Conservation (phyloP, 202 grass and related monocot genomes). For the Schoenoplectus tabernaemontani region DNA sequence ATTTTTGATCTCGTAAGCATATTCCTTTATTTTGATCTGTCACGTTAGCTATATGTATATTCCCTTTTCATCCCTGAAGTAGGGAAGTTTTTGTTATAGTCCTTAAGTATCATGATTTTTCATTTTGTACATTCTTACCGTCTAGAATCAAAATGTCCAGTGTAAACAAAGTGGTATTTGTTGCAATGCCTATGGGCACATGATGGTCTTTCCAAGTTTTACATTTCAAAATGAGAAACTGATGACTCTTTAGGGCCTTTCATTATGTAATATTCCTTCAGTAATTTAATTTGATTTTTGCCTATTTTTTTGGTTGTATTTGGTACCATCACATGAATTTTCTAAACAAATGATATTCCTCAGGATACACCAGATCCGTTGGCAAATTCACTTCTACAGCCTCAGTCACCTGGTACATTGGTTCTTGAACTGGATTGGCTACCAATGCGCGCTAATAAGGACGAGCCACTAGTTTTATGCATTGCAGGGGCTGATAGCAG, state of each 20-base stretch:
- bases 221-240: neutral
- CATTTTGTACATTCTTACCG: neutral
- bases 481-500: slow-evolving; percentile 99
- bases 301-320: slow-evolving; percentile 19
- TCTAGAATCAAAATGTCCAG: neutral
- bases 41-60: neutral
- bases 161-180: neutral
- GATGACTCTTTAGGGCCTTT: neutral
- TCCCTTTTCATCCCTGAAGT: neutral
- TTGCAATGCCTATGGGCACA: neutral
- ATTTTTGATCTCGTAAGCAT: slow-evolving; percentile 92
- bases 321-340: slow-evolving; percentile 24
- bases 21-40: neutral
- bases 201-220: neutral
- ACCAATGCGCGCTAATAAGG: slow-evolving; percentile 72
- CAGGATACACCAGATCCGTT: slow-evolving; percentile 97
- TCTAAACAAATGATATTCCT: slow-evolving; percentile 30
- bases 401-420: slow-evolving; percentile 94
- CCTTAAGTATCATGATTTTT: neutral
- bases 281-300: neutral
- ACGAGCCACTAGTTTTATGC: slow-evolving; percentile 87
- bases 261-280: neutral
- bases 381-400: slow-evolving; percentile 94
- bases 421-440: slow-evolving; percentile 99
- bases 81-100: neutral